Base-by-base conservation (phyloP, 2,329 filamentous ascomycete species). In the Cercospora sp. region DNA sequence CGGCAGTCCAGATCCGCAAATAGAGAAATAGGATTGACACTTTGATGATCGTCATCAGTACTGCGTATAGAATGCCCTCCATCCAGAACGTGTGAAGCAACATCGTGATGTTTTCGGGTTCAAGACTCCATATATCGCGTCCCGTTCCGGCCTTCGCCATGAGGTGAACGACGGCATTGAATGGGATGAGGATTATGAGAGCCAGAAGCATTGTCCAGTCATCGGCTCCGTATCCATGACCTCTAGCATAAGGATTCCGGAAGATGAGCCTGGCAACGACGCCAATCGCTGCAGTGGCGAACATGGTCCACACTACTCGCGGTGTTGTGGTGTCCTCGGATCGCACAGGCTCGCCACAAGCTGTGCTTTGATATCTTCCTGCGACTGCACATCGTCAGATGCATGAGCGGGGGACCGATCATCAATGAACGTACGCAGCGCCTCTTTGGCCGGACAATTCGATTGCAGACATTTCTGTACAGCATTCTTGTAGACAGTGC, bases 11-110 rank as follows among this genome's bases (percentile, higher is more conserved):
- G 30, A 68, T 65, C 40, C 66, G 51, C 28, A 65, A 43, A 45
- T 68, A 67, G 12, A 67, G 66, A 53, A 65, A 32, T 5, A 68
- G 24, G 24, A 68, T 68, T 21, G 61, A 65, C 3, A 68, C 63
- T 49, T 68, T 65, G 34, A 60, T 61, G 37, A 61, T 32, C n/a
- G 53, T 45, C 66, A 68, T 68, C 13, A 68, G n/a, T 24, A 65
- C 45, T 43, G 57, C 59, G 62, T 68, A 67, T 16, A 67, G 43
- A 28, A 67, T 59, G 30, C 40, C 66, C 10, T 65, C 60, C 5
- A 65, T 28, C 66, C 66, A 67, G 61, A 65, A 67, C 8, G 51
- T 18, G 53, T 60, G 55, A 12, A 67, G 28, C 28, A 65, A 21
- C 13, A 21, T 43, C 12, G 66, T 61, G 53, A 68, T 65, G 21